These are phyloP conservation scores for Glebionis coronaria DNA, from an alignment of 129 eudicot genomes.

Conservation along the genomic window DNA sequence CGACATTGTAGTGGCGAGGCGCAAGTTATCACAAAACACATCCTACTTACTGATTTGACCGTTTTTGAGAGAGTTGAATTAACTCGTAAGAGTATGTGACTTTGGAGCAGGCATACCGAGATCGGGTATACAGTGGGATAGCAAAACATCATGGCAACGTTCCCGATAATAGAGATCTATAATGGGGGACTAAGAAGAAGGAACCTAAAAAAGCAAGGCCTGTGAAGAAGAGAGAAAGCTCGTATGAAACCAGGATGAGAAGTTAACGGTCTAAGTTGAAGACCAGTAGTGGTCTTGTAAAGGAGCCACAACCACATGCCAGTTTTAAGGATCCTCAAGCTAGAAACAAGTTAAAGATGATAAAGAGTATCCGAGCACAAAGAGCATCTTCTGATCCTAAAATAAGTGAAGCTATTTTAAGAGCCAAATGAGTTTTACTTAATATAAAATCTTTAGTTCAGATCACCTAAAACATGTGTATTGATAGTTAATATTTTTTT, in stretches of 20 bases:
- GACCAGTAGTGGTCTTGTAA: constrained; percentile 35
- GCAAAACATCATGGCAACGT: constrained; percentile 50
- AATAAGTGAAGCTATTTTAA: constrained; percentile 59
- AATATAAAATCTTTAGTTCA: background rate
- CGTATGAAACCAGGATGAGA: constrained; percentile 18
- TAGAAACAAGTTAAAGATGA: constrained; percentile 79
- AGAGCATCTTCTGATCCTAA: constrained; percentile 60
- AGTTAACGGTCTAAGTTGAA: constrained; percentile 30
- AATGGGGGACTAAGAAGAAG: constrained; percentile 37
- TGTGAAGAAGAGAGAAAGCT: constrained; percentile 23
- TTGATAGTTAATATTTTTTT: constrained; percentile 1
- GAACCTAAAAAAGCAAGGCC: constrained; percentile 35
- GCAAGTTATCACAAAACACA: too few relatives aligned
- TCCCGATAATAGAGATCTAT: constrained; percentile 43
- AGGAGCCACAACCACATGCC: constrained; percentile 56
- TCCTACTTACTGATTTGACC: too few relatives aligned
- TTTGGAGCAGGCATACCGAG: constrained; percentile 60
- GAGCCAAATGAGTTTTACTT: constrained; percentile 74
- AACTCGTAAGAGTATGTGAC: too few relatives aligned
- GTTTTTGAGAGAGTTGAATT: too few relatives aligned
- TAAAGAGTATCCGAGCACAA: constrained; percentile 76
- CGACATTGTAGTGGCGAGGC: too few relatives aligned
- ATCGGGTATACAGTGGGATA: constrained; percentile 59
- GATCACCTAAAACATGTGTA: background rate
- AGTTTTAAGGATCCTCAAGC: constrained; percentile 78